Evolutionary conservation across 2,329 filamentous ascomycete species (phyloP), one percentile per base, ranked within the genome.

Genomic region (Mariannaea elegans): DNA sequence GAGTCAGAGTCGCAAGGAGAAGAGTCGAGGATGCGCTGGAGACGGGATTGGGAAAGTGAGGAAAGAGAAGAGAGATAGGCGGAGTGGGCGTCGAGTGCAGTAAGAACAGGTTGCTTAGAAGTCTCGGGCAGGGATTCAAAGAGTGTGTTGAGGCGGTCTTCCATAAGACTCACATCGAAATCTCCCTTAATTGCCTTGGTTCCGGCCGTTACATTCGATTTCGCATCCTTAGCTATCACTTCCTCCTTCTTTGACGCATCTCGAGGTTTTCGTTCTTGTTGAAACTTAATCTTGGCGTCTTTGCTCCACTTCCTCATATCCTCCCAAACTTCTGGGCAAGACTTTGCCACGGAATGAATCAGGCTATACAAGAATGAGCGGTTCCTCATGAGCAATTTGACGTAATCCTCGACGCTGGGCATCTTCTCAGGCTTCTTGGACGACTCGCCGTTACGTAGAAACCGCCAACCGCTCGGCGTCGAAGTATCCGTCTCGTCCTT

Each of bases 391-490:
- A 94, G 76, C 1, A 94, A 75, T 13, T 82, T 76, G 8, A 93
- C 87, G 63, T 89, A 94, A 68, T 94, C 90, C 63, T 91, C 87
- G 1, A 93, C 89, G 0, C 84, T 87, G 0, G 90, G 86, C 41
- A 77, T 68, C n/a, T 50, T 66, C 0, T 56, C 65, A 0, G 61
- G 53, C 38, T 46, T 66, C 50, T 21, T 62, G 55, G 41, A 70
- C 59, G 31, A 71, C 67, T 80, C 62, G 6, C 60, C 60, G 12
- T 46, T 57, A 2, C 59, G 29, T 46, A 34, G 48, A 5, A 45
- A 57, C 5, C 52, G 56, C 39, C 54, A 42, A 4, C 60, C 49
- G 5, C 56, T 19, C 18, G 56, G 34, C 8, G 9, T 78, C 75
- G 3, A 62, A 48, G 32, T 61, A 56, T n/a, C 62, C 45, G 29